Evolutionary conservation across 2,329 filamentous ascomycete species (phyloP), one percentile per base, ranked within the genome.

Genomic region (Aaosphaeria pasadenensis): DNA sequence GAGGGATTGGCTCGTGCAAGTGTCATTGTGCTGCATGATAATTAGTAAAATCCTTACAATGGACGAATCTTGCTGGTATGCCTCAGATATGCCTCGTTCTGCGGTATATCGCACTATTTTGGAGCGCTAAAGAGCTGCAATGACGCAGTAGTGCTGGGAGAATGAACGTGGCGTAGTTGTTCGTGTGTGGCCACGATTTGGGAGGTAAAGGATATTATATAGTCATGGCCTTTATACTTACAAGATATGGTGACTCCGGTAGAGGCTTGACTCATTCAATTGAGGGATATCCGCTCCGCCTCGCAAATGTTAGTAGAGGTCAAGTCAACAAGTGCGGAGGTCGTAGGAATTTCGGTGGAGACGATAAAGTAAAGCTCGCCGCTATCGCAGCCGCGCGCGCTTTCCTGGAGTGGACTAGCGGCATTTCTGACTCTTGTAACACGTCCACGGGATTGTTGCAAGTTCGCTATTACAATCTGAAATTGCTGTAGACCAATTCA

Each of bases 1-100:
- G 63, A 64, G 31, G 58, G 47, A 44, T 57, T 62, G 41, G 60
- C 54, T 46, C 63, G 65, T 40, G 59, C 52, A 52, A 70, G 58
- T 35, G 63, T 56, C 67, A 49, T 49, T 29, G 11, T 43, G 13
- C 17, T 24, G 17, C 17, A 24, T 24, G 17, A 24, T 24, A 24
- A 24, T 24, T 24, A 24, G 17, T 24, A 24, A 35, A 29, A 9
- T 43, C 41, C 31, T 32, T 44, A 36, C 9, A 44, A 24, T 33
- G 30, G 29, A 24, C 3, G 17, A 3, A 24, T 11, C 11, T n/a
- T 41, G 17, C 24, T 41, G 28, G 39, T 28, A 41, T 41, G 17
- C 17, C 17, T 11, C 11, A 11, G 39, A 9, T 11, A 41, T 28
- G 39, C 24, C 17, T 41, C 24, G 39, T 68, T 68, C 39, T 11